A percentile compares a stretch with the other conserved stretches of the same genome.
phyloP scores from a whole-genome alignment of 78 protist species.

The Dictyostelium purpureum region DNA sequence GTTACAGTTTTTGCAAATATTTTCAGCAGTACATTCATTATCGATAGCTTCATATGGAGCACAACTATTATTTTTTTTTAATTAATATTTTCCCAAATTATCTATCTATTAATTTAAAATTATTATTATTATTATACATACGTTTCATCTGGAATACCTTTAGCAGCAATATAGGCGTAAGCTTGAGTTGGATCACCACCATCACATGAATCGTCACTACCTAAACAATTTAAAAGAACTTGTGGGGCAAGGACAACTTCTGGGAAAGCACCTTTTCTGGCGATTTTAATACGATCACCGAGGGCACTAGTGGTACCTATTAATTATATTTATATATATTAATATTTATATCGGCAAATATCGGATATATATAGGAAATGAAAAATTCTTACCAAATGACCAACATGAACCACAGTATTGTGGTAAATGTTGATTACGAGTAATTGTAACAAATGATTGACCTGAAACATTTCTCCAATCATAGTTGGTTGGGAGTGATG shows the following conservation, averaged over 20 bases:
- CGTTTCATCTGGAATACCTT: slow-evolving; percentile 90
- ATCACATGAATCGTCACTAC: slow-evolving; percentile 83
- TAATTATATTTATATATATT: slow-evolving; percentile 55
- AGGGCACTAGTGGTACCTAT: slow-evolving; percentile 84
- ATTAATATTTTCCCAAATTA: background rate
- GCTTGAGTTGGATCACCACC: slow-evolving; percentile 88
- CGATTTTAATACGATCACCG: slow-evolving; percentile 93
- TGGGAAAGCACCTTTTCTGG: slow-evolving; percentile 71
- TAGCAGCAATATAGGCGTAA: slow-evolving; percentile 62
- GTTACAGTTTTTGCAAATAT: slow-evolving; percentile 88
- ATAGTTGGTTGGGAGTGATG: slow-evolving; percentile 1
- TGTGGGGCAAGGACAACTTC: slow-evolving; percentile 87
- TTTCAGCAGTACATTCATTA: slow-evolving; percentile 76
- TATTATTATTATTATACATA: background rate
- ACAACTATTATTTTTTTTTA: too few relatives aligned
- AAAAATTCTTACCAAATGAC: too few relatives aligned
- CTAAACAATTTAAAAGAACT: slow-evolving; percentile 91
- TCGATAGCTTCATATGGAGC: slow-evolving; percentile 75
- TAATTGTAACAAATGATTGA: slow-evolving; percentile 3
- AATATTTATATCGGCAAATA: background rate
- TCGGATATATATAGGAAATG: too few relatives aligned
- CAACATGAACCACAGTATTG: slow-evolving; percentile 38
- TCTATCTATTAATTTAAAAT: background rate
- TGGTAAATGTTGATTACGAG: slow-evolving; percentile 73
- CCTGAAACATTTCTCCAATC: slow-evolving; percentile 58